Conservation (phyloP, 805 yeast genomes). For the Ogataea dorogensis region DNA sequence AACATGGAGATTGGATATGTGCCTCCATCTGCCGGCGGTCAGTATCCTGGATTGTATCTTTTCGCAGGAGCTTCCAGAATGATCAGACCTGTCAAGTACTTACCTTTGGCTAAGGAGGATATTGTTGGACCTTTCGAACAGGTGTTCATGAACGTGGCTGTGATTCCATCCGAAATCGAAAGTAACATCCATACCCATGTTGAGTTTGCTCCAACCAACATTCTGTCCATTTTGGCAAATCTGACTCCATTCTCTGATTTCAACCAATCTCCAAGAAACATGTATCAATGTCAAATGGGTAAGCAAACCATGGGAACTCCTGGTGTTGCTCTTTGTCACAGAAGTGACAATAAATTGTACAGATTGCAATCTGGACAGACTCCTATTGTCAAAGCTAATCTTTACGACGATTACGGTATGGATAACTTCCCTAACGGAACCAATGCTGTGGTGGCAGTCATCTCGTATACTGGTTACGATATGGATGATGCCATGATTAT, state of each 20-base stretch:
- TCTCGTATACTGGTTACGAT: conserved; percentile 98
- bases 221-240: conserved; percentile 91
- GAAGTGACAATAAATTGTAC: conserved; percentile 93
- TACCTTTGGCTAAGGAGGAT: conserved; percentile 81
- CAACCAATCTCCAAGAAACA: conserved; percentile 98
- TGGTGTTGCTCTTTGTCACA: conserved; percentile 88
- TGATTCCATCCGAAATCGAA: conserved; percentile 86
- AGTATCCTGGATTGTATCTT: conserved; percentile 91
- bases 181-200: conserved; percentile 84
- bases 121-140: conserved; percentile 97
- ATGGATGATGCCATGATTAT: conserved; percentile 99
- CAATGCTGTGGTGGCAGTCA: conserved; percentile 98
- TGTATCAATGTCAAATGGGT: conserved; percentile 99
- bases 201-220: conserved; percentile 92
- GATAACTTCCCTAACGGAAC: conserved; percentile 98
- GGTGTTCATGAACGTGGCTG: conserved; percentile 95
- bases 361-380: conserved; percentile 94
- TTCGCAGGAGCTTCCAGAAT: conserved; percentile 93
- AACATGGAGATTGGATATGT: conserved; percentile 93
- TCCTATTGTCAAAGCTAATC: conserved; percentile 90
- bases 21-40: conserved; percentile 94
- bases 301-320: conserved; percentile 99
- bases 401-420: conserved; percentile 95
- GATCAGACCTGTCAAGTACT: conserved; percentile 92
- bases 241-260: conserved; percentile 97